phyloP scores from a whole-genome alignment of 148 eudicot genomes.

The Talinum fruticosum region DNA sequence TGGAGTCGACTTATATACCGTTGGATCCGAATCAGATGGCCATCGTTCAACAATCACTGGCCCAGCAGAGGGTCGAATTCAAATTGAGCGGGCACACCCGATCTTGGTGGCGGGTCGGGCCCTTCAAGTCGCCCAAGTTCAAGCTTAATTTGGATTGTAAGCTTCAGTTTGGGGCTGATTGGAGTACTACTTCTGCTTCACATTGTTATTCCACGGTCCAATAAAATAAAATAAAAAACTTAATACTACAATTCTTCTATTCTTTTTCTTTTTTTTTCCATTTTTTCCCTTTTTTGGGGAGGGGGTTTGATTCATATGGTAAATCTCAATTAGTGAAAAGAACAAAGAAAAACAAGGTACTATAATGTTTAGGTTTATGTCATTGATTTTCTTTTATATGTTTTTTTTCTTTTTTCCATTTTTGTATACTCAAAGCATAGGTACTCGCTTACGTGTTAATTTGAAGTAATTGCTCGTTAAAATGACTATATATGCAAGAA shows the following conservation, averaged over 20 bases:
- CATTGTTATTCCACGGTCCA: conserved; percentile 52
- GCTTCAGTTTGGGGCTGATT: conserved; percentile 36
- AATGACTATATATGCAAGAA: too few species aligned
- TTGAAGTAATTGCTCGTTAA: too few species aligned
- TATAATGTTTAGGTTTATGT: too few species aligned
- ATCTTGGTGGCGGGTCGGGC: conserved; percentile 68
- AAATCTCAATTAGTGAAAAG: too few species aligned
- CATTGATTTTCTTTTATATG: too few species aligned
- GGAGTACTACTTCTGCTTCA: conserved; percentile 26
- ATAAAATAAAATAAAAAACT: neutral
- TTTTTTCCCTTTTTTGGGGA: neutral
- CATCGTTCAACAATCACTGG: conserved; percentile 31
- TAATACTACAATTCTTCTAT: neutral
- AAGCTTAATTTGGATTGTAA: conserved; percentile 52
- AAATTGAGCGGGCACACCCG: conserved; percentile 46
- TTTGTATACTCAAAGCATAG: too few species aligned
- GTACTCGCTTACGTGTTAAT: too few species aligned
- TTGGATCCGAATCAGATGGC: conserved; percentile 33
- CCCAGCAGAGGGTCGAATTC: conserved; percentile 34
- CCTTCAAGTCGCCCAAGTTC: conserved; percentile 52
- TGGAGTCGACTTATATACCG: conserved; percentile 44
- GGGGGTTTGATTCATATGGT: neutral
- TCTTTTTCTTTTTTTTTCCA: neutral
- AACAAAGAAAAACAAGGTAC: too few species aligned
- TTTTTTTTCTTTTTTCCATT: too few species aligned